Evolutionary conservation across 2,329 filamentous ascomycete species (phyloP), one percentile per base, ranked within the genome.

Genomic region (Pseudocercospora pini-densiflorae): DNA sequence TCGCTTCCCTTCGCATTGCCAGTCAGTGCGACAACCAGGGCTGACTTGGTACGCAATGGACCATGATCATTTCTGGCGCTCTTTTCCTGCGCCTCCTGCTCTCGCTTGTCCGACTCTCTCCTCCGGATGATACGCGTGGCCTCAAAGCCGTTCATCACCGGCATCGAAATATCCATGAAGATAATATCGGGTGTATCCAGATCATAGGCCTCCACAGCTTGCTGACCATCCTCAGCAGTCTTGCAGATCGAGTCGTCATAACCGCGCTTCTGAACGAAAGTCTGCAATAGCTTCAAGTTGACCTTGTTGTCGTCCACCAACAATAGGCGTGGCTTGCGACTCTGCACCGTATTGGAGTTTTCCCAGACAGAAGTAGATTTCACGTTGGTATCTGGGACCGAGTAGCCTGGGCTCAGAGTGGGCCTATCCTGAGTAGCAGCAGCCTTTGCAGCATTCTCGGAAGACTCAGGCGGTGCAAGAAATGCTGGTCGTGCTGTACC

Each of bases 151-250:
- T 77, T 74, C 75, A 78, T 77, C 23, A 77, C 68, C 1, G 77
- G 77, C 77, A 78, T 78, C 14, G 66, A 71, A 12, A 78, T 71
- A 53, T 78, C 84, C 83, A 86, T 86, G 23, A 86, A 79, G 2
- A 86, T 79, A 49, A 84, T 79, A 45, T 81, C 79, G 58, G 80
- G 81, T 0, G 76, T 71, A 7, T 76, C 74, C 70, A 69, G 54
- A 2, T 79, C 75, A 57, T 81, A 82, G 23, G 74, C 73, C 7
- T 81, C 73, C 0, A 86, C 79, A 1, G 84, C 84, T 67, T 85
- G 79, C 1, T 81, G 76, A 3, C 84, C 84, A 67, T 86, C 80
- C 43, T 74, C 74, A 1, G 83, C 84, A 27, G 66, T 78, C 77
- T 23, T 78, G 75, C 16, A 80, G 77, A 14, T 73, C 21, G 64